These are phyloP conservation scores for Helichrysum umbraculigerum DNA, from an alignment of 129 eudicot species.

Conservation along the genomic window DNA sequence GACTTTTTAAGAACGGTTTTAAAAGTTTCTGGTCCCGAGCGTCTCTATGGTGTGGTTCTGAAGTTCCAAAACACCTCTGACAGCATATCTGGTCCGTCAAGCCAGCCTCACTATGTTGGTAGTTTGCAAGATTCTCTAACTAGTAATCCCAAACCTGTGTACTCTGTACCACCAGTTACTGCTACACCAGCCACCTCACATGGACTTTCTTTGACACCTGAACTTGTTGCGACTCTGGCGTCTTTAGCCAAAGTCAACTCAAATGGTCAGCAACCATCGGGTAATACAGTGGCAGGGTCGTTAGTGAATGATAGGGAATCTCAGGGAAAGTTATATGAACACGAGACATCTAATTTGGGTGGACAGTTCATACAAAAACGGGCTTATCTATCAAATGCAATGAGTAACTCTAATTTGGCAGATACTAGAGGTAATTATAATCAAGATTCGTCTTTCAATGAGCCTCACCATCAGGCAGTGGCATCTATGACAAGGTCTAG, in stretches of 20 bases:
- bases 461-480: constrained; percentile 29
- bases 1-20: constrained; percentile 65
- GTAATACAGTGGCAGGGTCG: constrained; percentile 26
- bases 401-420: constrained; percentile 28
- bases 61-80: constrained; percentile 48
- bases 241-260: constrained; percentile 47
- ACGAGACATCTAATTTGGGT: constrained; percentile 32
- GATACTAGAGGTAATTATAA: constrained; percentile 9
- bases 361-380: constrained; percentile 44
- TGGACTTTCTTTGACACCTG: constrained; percentile 69
- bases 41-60: constrained; percentile 87
- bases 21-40: constrained; percentile 70
- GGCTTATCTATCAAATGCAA: constrained; percentile 24
- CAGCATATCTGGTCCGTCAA: constrained; percentile 30
- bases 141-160: constrained; percentile 26
- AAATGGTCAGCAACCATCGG: constrained; percentile 30
- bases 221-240: constrained; percentile 72
- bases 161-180: constrained; percentile 23
- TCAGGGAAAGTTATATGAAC: constrained; percentile 40
- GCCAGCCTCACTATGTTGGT: constrained; percentile 48
- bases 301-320: constrained; percentile 30
- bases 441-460: constrained; percentile 37
- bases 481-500: constrained; percentile 34
- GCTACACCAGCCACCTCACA: constrained; percentile 39
- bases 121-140: constrained; percentile 29